Base-by-base conservation (phyloP, 1,284 basidiomycete genomes). In the Ganoderma lucidum region DNA sequence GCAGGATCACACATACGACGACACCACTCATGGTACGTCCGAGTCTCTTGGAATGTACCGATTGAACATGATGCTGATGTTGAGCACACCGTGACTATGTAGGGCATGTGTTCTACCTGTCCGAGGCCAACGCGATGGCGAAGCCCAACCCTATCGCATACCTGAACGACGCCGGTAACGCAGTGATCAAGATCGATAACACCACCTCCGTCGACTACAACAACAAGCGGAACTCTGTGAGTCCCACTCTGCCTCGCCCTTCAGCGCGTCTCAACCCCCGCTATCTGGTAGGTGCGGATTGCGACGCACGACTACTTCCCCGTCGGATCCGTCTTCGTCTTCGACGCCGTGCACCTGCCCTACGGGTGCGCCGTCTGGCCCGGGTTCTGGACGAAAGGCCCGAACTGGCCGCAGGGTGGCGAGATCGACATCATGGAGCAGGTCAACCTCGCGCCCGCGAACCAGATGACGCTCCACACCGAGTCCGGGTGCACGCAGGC, bases 181-280 rank as follows among this genome's bases (percentile, higher is more conserved):
- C 85, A 6, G 85, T 92, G 71, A 80, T 92, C 72, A 86, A 82
- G 71, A 87, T 90, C 45, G 88, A 90, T 78, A 88, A 90, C 74
- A 80, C 79, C 32, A 81, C 83, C 42, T 82, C 84, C 68, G 88
- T 90, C 8, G 77, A 81, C 28, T 82, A 82, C 66, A 86, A 87
- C 63, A 75, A 89, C 64, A 87, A 88, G 78, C 83, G 90, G 9
- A 86, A 87, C 73, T 85, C 88, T 28, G 87, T 89, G 70, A 75
- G 83, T 64, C n/a, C 14, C 23, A 2, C 9, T 8, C 6, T 3
- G 8, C 19, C 44, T 48, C 45, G 6, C n/a, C 19, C 19, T 2
- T 23, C 45, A 48, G 19, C 39, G 9, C 39, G 42, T 10, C 45
- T 23, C 45, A 45, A 17, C 41, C 6, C 4, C 14, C 6, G 5